A percentile compares a stretch with the other conserved stretches of the same genome.
These are phyloP conservation scores for Neurospora sp. DNA, from an alignment of 2,329 filamentous ascomycete genomes.

Conservation along the genomic window DNA sequence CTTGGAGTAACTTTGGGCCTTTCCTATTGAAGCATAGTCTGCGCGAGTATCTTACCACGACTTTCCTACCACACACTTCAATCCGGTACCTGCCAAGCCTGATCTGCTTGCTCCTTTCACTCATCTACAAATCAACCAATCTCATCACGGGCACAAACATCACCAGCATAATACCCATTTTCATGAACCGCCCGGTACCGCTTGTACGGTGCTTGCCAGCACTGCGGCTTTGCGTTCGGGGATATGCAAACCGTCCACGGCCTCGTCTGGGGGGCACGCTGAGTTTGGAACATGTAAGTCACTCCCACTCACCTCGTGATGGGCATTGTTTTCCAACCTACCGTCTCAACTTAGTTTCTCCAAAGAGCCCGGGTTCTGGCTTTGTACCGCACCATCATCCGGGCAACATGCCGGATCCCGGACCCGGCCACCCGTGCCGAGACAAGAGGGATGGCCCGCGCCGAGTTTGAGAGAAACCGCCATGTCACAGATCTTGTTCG, in stretches of 20 bases:
- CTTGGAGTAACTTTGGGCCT: background rate
- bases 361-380: conserved; percentile 44
- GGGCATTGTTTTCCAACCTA: background rate
- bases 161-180: background rate
- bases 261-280: conserved; percentile 33
- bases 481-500: conserved; percentile 45
- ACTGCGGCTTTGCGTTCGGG: conserved; percentile 21
- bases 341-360: conserved; percentile 38
- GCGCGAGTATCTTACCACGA: background rate
- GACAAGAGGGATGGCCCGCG: conserved; percentile 44
- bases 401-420: conserved; percentile 40
- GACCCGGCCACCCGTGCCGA: conserved; percentile 44
- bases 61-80: background rate
- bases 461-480: conserved; percentile 51
- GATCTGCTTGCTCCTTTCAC: background rate
- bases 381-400: conserved; percentile 48
- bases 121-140: background rate
- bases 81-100: background rate
- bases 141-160: background rate
- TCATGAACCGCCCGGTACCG: background rate
- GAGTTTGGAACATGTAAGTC: conserved; percentile 49
- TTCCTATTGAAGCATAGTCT: background rate
- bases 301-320: background rate
- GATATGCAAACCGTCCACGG: conserved; percentile 27
- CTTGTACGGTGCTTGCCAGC: conserved; percentile 3